These are phyloP conservation scores for Colletotrichum endophyticum DNA, from an alignment of 2,329 filamentous ascomycete species.

Conservation along the genomic window DNA sequence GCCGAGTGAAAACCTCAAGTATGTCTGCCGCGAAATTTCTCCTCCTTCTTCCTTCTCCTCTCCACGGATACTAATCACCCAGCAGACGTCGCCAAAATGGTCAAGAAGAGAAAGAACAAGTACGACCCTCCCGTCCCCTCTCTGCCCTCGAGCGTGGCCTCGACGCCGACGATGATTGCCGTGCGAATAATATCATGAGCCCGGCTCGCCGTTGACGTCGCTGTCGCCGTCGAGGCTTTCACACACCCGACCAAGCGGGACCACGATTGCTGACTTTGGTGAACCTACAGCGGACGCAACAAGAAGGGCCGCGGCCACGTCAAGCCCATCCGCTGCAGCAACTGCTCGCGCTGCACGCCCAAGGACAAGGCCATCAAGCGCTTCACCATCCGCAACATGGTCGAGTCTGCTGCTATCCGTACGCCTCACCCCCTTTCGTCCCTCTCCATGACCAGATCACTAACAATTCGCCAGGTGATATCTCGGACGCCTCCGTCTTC, in stretches of 20 bases:
- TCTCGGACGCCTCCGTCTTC: constrained; percentile 99
- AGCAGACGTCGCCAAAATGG: constrained; percentile 67
- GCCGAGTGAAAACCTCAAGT: constrained; percentile 22
- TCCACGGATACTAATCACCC: constrained; percentile 30
- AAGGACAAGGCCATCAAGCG: constrained; percentile 99
- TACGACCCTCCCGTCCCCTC: constrained; percentile 40
- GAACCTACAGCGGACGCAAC: constrained; percentile 82
- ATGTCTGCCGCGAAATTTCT: constrained; percentile 8
- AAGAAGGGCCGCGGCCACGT: constrained; percentile 99
- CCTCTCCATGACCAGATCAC: background rate
- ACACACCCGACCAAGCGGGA: background rate
- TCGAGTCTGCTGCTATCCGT: constrained; percentile 99
- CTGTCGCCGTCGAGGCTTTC: background rate
- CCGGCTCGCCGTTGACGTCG: background rate
- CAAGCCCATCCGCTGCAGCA: constrained; percentile 90
- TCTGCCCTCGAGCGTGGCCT: background rate
- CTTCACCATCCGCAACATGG: constrained; percentile 99
- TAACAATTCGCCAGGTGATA: constrained; percentile 82
- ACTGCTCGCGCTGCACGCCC: constrained; percentile 84
- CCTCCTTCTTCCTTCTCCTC: constrained; percentile 21
- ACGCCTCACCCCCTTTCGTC: constrained; percentile 51
- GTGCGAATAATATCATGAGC: background rate
- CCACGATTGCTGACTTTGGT: constrained; percentile 24
- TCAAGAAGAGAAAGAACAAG: constrained; percentile 77
- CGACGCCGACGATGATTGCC: background rate